Conservation (phyloP, 2,329 filamentous ascomycete genomes). For the Fusarium multiceps region DNA sequence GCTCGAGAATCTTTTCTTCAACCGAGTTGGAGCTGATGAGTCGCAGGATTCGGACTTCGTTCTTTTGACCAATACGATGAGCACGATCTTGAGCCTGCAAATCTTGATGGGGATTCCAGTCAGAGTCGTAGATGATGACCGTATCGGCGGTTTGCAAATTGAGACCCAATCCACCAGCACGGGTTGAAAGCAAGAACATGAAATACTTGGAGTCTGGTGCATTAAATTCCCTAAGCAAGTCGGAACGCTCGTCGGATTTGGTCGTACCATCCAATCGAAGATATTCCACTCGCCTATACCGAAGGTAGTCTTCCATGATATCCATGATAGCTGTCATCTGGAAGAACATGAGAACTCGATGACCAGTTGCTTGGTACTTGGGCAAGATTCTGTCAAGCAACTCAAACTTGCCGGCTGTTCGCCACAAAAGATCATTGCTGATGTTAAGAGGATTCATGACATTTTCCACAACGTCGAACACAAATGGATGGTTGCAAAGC, state of each 20-base stretch:
- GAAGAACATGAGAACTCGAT: conserved; percentile 99
- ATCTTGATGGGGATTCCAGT: conserved; percentile 99
- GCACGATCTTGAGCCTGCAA: conserved; percentile 99
- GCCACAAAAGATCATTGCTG: conserved; percentile 95
- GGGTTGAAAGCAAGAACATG: conserved; percentile 97
- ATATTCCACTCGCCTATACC: conserved; percentile 84
- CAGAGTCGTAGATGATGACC: conserved; percentile 99
- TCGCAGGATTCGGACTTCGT: conserved; percentile 95
- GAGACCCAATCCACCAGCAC: conserved; percentile 95
- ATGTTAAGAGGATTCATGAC: conserved; percentile 92
- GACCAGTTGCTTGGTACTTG: conserved; percentile 90
- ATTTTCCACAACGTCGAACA: conserved; percentile 97
- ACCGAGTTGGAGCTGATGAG: conserved; percentile 97
- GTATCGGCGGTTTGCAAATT: conserved; percentile 98
- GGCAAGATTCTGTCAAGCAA: conserved; percentile 90
- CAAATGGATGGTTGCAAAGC: conserved; percentile 98
- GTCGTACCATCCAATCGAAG: conserved; percentile 95
- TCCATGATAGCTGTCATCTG: conserved; percentile 99
- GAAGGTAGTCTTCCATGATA: conserved; percentile 98
- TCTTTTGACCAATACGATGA: conserved; percentile 99
- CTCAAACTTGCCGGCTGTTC: conserved; percentile 97
- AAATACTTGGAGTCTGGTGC: conserved; percentile 91
- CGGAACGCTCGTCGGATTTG: conserved; percentile 96
- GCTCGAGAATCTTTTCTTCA: conserved; percentile 97
- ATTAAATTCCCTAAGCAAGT: conserved; percentile 90